phyloP scores from a whole-genome alignment of 495 filamentous ascomycete genomes.

The Evernia prunastri region DNA sequence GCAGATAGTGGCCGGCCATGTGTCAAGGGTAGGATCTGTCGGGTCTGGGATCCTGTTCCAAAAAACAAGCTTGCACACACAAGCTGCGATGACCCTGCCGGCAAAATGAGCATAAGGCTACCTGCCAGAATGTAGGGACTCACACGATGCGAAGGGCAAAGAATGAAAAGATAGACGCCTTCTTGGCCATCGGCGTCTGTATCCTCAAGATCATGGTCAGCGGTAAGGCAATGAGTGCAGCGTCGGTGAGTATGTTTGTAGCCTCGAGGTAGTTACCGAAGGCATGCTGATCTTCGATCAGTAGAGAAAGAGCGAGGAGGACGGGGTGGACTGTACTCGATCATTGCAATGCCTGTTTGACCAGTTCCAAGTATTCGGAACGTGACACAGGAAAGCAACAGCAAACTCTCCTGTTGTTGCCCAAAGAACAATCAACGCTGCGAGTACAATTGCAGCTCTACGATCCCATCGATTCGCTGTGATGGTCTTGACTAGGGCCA shows the following conservation, averaged over 20 bases:
- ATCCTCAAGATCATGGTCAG: conserved; percentile 35
- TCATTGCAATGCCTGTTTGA: conserved; percentile 1
- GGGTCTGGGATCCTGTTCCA: conserved; percentile 23
- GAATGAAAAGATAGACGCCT: conserved; percentile 30
- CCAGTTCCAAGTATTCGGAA: conserved; percentile 10
- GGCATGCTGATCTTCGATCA: background rate
- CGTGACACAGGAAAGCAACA: conserved; percentile 1
- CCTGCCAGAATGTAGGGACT: conserved; percentile 16
- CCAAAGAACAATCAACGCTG: conserved; percentile 3
- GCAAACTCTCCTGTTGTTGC: conserved; percentile 6
- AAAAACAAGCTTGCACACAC: conserved; percentile 32
- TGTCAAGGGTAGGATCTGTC: conserved; percentile 26
- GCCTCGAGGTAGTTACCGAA: conserved; percentile 38
- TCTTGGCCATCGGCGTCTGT: conserved; percentile 32
- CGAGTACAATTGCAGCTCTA: background rate
- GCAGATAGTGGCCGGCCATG: conserved; percentile 31
- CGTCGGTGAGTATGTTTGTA: conserved; percentile 41
- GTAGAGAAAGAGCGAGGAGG: background rate
- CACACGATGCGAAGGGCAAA: conserved; percentile 37
- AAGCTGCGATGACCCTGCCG: conserved; percentile 32
- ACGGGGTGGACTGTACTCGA: background rate
- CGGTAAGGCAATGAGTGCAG: conserved; percentile 36
- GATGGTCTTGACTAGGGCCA: conserved; percentile 9
- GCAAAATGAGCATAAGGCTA: background rate
- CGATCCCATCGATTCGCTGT: background rate